A percentile compares a stretch with the other conserved stretches of the same genome.
phyloP scores from a whole-genome alignment of 1,284 basidiomycete species.

The Malassezia caprae region DNA sequence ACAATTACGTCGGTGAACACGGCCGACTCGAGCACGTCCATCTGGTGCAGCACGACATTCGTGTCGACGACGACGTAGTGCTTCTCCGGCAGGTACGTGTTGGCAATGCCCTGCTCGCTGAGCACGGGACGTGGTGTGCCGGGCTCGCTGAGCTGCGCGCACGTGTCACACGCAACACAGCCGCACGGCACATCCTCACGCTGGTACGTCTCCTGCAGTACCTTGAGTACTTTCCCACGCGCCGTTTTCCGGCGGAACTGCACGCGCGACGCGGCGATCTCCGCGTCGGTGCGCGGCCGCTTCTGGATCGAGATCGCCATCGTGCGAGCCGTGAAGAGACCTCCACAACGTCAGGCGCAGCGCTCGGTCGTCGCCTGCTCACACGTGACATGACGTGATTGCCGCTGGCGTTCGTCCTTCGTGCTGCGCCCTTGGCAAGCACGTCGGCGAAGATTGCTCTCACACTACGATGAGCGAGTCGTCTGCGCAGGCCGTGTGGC shows the following conservation, averaged over 20 bases:
- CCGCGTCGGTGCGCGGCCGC: conserved; percentile 28
- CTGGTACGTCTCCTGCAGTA: conserved; percentile 88
- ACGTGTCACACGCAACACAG: conserved; percentile 58
- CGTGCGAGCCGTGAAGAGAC: background rate
- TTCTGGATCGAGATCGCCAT: conserved; percentile 44
- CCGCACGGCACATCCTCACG: conserved; percentile 89
- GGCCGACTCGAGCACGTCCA: conserved; percentile 34
- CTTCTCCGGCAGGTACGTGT: conserved; percentile 24
- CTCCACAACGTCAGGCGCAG: background rate
- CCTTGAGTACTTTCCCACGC: conserved; percentile 84
- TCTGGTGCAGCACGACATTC: conserved; percentile 82
- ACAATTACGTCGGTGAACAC: conserved; percentile 55
- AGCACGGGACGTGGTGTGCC: conserved; percentile 52
- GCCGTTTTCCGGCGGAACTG: conserved; percentile 63
- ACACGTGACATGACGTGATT: conserved; percentile 15
- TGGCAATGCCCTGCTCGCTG: conserved; percentile 21
- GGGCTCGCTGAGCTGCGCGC: conserved; percentile 35
- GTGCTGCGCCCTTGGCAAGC: background rate
- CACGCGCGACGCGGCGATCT: conserved; percentile 24
- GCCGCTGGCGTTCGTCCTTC: background rate
- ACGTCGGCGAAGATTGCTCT: background rate
- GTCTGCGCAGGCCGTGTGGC: conserved; percentile 14
- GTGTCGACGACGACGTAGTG: conserved; percentile 89
- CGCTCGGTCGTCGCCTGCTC: background rate
- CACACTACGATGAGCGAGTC: conserved; percentile 9